Percentiles rank a stretch among this genome's conserved stretches.
phyloP scores from a whole-genome alignment of 768 basidiomycete species.

The Kondoa subrosea region DNA sequence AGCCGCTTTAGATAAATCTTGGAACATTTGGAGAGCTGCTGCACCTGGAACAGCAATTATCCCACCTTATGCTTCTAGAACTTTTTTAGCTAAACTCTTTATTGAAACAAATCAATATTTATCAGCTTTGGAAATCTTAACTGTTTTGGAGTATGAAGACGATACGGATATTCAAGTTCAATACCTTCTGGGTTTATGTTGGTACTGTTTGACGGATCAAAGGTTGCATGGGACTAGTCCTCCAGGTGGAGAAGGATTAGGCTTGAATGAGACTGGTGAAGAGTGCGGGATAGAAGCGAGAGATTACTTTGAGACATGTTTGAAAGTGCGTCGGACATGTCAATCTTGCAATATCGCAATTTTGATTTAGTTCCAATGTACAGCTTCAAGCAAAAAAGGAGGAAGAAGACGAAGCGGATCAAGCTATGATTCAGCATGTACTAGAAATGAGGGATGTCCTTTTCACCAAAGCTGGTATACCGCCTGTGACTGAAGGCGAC shows the following conservation, averaged over 20 bases:
- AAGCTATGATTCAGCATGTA: neutral
- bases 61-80: slow-evolving; percentile 10
- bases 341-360: neutral
- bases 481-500: neutral
- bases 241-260: neutral
- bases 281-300: neutral
- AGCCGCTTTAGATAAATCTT: slow-evolving; percentile 20
- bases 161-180: slow-evolving; percentile 27
- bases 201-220: neutral
- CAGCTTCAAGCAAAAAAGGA: neutral
- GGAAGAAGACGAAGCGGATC: neutral
- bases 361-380: neutral
- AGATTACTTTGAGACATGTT: neutral
- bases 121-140: slow-evolving; percentile 25
- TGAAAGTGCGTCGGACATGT: neutral
- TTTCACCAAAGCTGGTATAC: neutral
- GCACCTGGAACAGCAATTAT: slow-evolving; percentile 8
- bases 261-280: neutral
- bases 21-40: slow-evolving; percentile 15
- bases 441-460: neutral
- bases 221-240: neutral
- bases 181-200: slow-evolving; percentile 25
- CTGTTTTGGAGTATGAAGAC: slow-evolving; percentile 27
- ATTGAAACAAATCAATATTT: slow-evolving; percentile 11
- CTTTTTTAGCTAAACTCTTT: slow-evolving; percentile 14